Base-by-base conservation (phyloP, 371 early-diverging fungal species). In the Apophysomyces elegans region DNA sequence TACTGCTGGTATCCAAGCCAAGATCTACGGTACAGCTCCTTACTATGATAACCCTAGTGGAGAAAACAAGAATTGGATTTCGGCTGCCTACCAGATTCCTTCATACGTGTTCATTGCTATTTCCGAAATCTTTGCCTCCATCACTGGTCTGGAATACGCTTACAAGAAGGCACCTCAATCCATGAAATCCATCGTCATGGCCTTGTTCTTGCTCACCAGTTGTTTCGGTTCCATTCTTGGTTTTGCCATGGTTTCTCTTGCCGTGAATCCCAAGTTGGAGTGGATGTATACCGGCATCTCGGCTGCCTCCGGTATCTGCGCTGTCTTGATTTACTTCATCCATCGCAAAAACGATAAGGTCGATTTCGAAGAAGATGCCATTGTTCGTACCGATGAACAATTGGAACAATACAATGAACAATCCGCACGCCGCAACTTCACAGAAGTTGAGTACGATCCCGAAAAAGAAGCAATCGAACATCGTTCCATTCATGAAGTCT, bases 131-230 rank as follows among this genome's bases (percentile, higher is more conserved):
- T 90, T 93, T 64, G 81, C 90, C 0, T 89, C 89, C 36, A 86
- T 88, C 50, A 91, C 91, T 6, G 93, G 92, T 65, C 78, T 90
- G 26, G 93, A 93, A 77, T 91, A 86, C 67, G 92, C 93, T 16
- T 93, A 86, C 88, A 88, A 84, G 73, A 86, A 88, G 72, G 92
- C 93, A n/a, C 87, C 91, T 12, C 81, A 82, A 12, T 83, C 85
- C 62, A 88, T 93, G 83, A 93, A 92, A 83, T 91, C 92, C 9
- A 83, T 91, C 16, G 88, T 91, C 50, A 89, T 88, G 83, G 80
- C 91, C 7, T 63, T 90, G 36, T 91, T 84, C 84, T 76, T 93
- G 72, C 83, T 91, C 64, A 86, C 90, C 59, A 88, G 84, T 76
- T 89, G 88, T 62, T 69, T 85, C 60, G 90, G 90, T 65, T 80